Evolutionary conservation across 345 rosid genomes (phyloP).

Genomic region (Eucalyptus paniculata): DNA sequence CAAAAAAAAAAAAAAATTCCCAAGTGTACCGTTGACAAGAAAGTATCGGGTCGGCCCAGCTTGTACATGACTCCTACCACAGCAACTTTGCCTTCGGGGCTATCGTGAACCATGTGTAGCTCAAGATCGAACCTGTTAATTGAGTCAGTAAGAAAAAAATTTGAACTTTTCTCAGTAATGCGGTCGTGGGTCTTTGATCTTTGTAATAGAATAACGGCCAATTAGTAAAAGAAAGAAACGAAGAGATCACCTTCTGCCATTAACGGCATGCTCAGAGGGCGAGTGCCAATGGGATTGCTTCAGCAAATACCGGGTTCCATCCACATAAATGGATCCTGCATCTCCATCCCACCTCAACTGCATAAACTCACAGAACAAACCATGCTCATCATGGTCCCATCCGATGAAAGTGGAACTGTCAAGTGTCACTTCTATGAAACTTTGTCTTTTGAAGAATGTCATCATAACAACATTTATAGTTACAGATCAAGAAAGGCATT

Average conservation of each 20-base stretch:
- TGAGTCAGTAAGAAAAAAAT: neutral
- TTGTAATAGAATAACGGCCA: neutral
- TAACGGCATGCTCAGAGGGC: slow-evolving; percentile 48
- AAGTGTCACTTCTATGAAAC: neutral
- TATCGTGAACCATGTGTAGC: slow-evolving; percentile 72
- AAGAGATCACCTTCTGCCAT: slow-evolving; percentile 26
- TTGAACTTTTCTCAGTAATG: neutral
- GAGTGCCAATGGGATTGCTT: slow-evolving; percentile 51
- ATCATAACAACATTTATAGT: neutral
- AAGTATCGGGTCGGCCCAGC: slow-evolving; percentile 57
- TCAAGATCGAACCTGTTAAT: slow-evolving; percentile 44
- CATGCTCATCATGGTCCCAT: neutral
- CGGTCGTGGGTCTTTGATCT: neutral
- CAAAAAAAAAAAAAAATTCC: neutral
- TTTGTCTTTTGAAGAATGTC: neutral
- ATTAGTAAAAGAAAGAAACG: neutral
- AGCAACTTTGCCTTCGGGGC: slow-evolving; percentile 35
- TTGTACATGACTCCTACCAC: slow-evolving; percentile 67
- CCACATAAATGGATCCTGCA: slow-evolving; percentile 26
- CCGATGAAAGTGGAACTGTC: neutral
- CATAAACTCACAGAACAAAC: neutral
- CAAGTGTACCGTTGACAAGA: slow-evolving; percentile 35
- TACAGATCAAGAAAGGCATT: neutral
- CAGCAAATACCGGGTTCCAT: slow-evolving; percentile 28
- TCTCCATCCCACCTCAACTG: slow-evolving; percentile 40